Evolutionary conservation across 164 flowering plant genomes (phyloP).

Genomic region (Piper betle): DNA sequence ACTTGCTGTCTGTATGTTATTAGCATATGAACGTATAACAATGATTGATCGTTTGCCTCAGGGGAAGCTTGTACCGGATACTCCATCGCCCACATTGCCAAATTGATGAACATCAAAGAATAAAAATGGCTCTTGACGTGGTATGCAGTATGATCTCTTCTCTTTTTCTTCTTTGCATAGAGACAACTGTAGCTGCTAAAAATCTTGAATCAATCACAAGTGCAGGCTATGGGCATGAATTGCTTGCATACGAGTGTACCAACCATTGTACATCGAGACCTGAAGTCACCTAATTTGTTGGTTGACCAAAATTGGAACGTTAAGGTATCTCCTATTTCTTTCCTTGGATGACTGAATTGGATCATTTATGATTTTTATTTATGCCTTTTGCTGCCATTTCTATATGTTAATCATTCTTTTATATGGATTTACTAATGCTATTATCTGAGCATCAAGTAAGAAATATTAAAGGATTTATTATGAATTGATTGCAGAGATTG

Average conservation of each 20-base stretch:
- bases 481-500: no score
- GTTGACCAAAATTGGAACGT: constrained; percentile 98
- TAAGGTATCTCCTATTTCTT: constrained; percentile 35
- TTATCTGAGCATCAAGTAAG: not conserved
- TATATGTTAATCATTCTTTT: no score
- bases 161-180: no score
- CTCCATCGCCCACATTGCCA: constrained; percentile 89
- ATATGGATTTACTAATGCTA: no score
- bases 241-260: constrained; percentile 92
- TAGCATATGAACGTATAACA: not conserved
- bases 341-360: not conserved
- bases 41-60: constrained; percentile 12
- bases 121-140: constrained; percentile 99
- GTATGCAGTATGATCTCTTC: constrained; percentile 23
- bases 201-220: not conserved
- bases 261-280: constrained; percentile 93
- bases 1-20: not conserved
- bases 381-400: not conserved
- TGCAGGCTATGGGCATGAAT: constrained; percentile 97
- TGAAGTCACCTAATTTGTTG: constrained; percentile 88
- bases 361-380: not conserved
- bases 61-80: constrained; percentile 92
- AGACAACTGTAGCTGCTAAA: not conserved
- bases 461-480: no score
- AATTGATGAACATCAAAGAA: constrained; percentile 86